Percentiles rank a stretch among this genome's conserved stretches.
phyloP scores from a whole-genome alignment of 1,139 yeast species.

The Hyphopichia burtonii region DNA sequence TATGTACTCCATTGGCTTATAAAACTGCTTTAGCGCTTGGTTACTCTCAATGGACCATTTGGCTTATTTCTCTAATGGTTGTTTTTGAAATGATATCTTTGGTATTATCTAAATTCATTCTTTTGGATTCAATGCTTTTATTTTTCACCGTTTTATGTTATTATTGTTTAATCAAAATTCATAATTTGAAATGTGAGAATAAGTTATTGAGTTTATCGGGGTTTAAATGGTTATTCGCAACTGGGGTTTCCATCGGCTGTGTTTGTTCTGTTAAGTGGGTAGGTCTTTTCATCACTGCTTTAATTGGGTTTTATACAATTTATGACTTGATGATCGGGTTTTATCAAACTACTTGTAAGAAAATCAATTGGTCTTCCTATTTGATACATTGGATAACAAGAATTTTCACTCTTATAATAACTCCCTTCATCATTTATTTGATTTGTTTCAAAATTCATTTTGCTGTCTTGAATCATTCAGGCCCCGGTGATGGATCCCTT shows the following conservation, averaged over 20 bases:
- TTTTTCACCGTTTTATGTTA: constrained; percentile 68
- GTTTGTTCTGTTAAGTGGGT: constrained; percentile 97
- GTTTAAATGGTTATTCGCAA: constrained; percentile 55
- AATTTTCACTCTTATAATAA: constrained; percentile 59
- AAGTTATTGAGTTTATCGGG: constrained; percentile 46
- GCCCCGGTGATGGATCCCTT: constrained; percentile 74
- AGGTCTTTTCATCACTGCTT: constrained; percentile 79
- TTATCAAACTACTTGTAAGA: constrained; percentile 39
- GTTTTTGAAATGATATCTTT: constrained; percentile 65
- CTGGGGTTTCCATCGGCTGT: constrained; percentile 87
- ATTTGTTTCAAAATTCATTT: constrained; percentile 81
- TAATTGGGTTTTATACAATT: constrained; percentile 83
- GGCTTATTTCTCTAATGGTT: constrained; percentile 59
- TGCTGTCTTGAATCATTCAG: constrained; percentile 68
- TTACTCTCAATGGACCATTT: constrained; percentile 44
- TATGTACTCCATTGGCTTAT: constrained; percentile 65
- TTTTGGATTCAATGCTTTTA: constrained; percentile 69
- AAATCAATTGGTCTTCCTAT: constrained; percentile 37
- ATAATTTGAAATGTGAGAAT: constrained; percentile 36
- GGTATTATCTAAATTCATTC: constrained; percentile 66
- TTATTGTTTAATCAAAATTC: constrained; percentile 56
- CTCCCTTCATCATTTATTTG: constrained; percentile 74
- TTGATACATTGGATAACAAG: constrained; percentile 71
- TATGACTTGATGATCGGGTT: constrained; percentile 69
- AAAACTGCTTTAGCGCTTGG: constrained; percentile 54